Percentiles rank a stretch among this genome's conserved stretches.
phyloP scores from a whole-genome alignment of 495 filamentous ascomycete species.

The Penicillium canescens region DNA sequence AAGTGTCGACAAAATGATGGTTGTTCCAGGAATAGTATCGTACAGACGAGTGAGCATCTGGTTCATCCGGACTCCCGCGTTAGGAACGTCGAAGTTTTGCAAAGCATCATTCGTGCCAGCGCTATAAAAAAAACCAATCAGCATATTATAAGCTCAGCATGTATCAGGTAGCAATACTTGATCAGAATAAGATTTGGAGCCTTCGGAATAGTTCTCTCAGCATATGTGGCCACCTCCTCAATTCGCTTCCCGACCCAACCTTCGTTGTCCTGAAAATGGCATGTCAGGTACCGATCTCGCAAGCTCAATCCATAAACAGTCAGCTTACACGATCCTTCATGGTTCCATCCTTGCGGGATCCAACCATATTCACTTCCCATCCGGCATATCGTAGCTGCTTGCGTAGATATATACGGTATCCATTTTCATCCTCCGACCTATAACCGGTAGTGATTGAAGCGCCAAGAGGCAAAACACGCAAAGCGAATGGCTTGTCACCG shows the following conservation, averaged over 20 bases:
- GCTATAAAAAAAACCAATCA: conserved; percentile 10
- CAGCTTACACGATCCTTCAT: conserved; percentile 49
- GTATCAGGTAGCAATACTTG: conserved; percentile 20
- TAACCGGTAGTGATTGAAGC: conserved; percentile 60
- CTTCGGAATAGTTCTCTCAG: conserved; percentile 23
- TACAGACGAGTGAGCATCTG: conserved; percentile 39
- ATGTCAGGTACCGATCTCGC: conserved; percentile 1
- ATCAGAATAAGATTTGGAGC: conserved; percentile 53
- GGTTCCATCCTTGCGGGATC: conserved; percentile 41
- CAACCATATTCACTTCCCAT: conserved; percentile 53
- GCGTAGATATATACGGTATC: conserved; percentile 50
- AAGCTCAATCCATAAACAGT: not conserved
- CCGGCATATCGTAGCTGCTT: conserved; percentile 36
- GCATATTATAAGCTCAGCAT: not conserved
- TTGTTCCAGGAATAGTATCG: conserved; percentile 37
- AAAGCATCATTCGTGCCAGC: conserved; percentile 52
- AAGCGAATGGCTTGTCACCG: conserved; percentile 18
- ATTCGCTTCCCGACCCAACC: conserved; percentile 50
- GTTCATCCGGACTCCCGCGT: conserved; percentile 28
- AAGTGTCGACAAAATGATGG: conserved; percentile 51
- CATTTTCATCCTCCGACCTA: conserved; percentile 49
- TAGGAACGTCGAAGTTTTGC: conserved; percentile 31
- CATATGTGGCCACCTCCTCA: conserved; percentile 41
- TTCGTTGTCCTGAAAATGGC: conserved; percentile 37
- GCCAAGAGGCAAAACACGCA: conserved; percentile 56